A percentile compares a stretch with the other conserved stretches of the same genome.
Conservation (phyloP, 2,329 filamentous ascomycete genomes). For the Penicillium hordei region DNA sequence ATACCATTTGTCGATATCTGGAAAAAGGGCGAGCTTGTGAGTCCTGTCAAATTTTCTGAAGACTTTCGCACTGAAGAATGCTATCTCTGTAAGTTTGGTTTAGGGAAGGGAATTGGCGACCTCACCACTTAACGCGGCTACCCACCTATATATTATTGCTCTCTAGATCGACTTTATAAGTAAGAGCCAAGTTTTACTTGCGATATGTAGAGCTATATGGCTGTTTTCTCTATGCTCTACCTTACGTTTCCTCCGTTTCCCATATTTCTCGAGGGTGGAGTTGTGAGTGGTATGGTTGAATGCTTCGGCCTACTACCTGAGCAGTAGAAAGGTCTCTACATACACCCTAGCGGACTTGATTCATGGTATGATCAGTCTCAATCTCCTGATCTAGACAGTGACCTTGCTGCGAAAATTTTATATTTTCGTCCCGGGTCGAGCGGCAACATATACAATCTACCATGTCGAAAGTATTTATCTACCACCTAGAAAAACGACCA, state of each 20-base stretch:
- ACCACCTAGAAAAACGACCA: constrained; percentile 24
- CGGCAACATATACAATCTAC: constrained; percentile 22
- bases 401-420: constrained; percentile 17
- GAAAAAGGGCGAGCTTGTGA: constrained; percentile 29
- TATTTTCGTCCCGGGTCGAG: constrained; percentile 20
- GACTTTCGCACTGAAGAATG: constrained; percentile 26
- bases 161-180: constrained; percentile 29
- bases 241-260: constrained; percentile 21
- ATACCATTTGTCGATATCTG: constrained; percentile 27
- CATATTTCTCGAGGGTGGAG: constrained; percentile 14
- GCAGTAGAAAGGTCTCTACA: constrained; percentile 26
- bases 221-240: constrained; percentile 30
- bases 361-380: constrained; percentile 31
- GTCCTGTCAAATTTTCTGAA: constrained; percentile 21
- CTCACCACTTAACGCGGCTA: constrained; percentile 8
- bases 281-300: constrained; percentile 22
- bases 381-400: constrained; percentile 6
- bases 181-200: constrained; percentile 27
- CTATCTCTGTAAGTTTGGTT: constrained; percentile 33
- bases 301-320: constrained; percentile 28
- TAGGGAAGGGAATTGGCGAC: constrained; percentile 26
- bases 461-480: constrained; percentile 28
- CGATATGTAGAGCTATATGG: constrained; percentile 36
- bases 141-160: constrained; percentile 25
- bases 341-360: constrained; percentile 15